Evolutionary conservation across 768 basidiomycete genomes (phyloP), one percentile per base, ranked within the genome.

Genomic region (Sporobolomyces phaffii): DNA sequence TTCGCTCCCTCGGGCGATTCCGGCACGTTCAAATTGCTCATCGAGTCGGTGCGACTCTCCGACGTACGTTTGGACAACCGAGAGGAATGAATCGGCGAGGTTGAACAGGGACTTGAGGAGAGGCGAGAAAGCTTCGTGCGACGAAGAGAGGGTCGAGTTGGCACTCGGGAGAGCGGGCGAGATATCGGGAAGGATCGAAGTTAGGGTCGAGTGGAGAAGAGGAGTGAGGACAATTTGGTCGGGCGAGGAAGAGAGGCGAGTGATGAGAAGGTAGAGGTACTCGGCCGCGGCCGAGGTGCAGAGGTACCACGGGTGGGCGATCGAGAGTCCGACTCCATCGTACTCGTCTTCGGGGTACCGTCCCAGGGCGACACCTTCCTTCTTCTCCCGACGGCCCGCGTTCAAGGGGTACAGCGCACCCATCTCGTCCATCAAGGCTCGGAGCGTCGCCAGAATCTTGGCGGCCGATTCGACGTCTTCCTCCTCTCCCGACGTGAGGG

Each of bases 321-420:
- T 51, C 17, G 59, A 34, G 33, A 68, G 31, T 24, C 73, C 73
- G 41, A 71, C 69, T 14, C 73, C 73, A 47, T 74, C 73, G 63
- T 74, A 74, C 17, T 60, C 63, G 62, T 74, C 73, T 52, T 72
- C 73, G 29, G 61, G 61, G 64, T 73, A 74, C 1, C 73, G 60
- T 1, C 73, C 73, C n/a, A 74, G 45, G 14, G 69, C 73, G 15
- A 63, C 64, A 4, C 62, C 57, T 24, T 41, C 33, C 18, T 41
- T 41, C 61, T 40, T 59, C 10, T 53, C 43, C 20, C 59, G 18
- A 10, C 64, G 52, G 0, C 54, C 64, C 10, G 34, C 22, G 62
- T 74, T 74, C n/a, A 74, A 53, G 18, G 69, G 64, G 60, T 74
- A 74, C 9, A 44, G 18, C n/a, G 18, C 20, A 9, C 57, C 38